Evolutionary conservation across 169 alveolate genomes (phyloP).

Genomic region (Theileria orientalis): DNA sequence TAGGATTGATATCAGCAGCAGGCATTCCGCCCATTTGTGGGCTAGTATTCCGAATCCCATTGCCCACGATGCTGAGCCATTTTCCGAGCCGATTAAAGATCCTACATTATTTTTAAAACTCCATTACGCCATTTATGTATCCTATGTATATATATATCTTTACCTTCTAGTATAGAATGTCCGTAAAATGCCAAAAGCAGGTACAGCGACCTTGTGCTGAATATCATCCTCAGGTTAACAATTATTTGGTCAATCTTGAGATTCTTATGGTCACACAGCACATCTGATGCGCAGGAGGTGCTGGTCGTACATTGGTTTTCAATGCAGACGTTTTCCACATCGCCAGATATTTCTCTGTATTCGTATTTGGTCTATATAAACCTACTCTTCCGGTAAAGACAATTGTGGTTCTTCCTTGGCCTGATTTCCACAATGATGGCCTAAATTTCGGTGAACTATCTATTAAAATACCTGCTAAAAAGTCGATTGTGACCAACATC

Average conservation of each 20-base stretch:
- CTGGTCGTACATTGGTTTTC: background rate
- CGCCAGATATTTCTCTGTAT: background rate
- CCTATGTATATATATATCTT: background rate
- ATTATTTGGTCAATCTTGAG: background rate
- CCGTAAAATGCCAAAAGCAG: conserved; percentile 53
- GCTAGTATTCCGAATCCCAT: conserved; percentile 67
- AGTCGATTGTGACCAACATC: conserved; percentile 52
- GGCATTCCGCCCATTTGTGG: conserved; percentile 70
- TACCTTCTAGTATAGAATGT: conserved; percentile 64
- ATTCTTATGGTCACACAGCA: background rate
- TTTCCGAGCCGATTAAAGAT: conserved; percentile 42
- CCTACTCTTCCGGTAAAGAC: background rate
- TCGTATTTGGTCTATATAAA: background rate
- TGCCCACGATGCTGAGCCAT: conserved; percentile 51
- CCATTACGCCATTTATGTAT: background rate
- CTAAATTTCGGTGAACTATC: background rate
- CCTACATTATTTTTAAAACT: conserved; percentile 20
- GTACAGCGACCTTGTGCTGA: conserved; percentile 51
- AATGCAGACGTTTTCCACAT: background rate
- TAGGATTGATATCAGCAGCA: conserved; percentile 39
- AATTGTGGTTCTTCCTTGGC: conserved; percentile 15
- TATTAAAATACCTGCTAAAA: conserved; percentile 41
- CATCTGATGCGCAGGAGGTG: background rate
- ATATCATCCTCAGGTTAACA: conserved; percentile 26
- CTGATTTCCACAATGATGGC: conserved; percentile 35